Percentiles rank a stretch among this genome's conserved stretches.
These are phyloP conservation scores for Rhodotorula glutinis DNA, from an alignment of 1,284 basidiomycete species.

Conservation along the genomic window DNA sequence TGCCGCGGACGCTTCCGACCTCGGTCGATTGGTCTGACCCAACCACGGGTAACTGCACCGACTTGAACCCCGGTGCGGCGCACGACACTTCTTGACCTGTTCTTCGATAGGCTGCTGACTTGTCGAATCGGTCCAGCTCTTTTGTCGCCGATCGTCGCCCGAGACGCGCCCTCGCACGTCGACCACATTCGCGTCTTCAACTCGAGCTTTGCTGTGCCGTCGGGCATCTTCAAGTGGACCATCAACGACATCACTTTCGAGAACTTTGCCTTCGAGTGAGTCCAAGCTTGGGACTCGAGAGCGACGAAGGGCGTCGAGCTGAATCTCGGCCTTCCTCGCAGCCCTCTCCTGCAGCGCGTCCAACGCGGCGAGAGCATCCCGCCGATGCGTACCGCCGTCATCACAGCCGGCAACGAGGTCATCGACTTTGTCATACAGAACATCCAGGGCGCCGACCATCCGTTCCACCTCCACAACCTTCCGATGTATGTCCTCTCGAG, in stretches of 20 bases:
- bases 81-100: too few relatives aligned
- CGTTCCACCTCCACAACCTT: conserved; percentile 46
- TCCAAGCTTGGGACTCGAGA: too few relatives aligned
- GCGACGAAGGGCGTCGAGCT: neutral
- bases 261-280: conserved; percentile 10
- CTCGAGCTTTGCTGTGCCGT: conserved; percentile 22
- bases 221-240: conserved; percentile 34
- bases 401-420: conserved; percentile 40
- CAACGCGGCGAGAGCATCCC: conserved; percentile 37
- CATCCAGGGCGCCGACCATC: conserved; percentile 46
- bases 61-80: conserved; percentile 39
- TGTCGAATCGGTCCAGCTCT: neutral
- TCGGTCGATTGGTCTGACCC: conserved; percentile 40
- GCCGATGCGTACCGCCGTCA: conserved; percentile 9
- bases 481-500: conserved; percentile 45
- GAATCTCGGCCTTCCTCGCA: conserved; percentile 38
- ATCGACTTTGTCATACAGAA: conserved; percentile 47
- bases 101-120: neutral
- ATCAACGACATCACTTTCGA: conserved; percentile 44
- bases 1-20: conserved; percentile 22
- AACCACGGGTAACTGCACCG: conserved; percentile 20
- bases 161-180: conserved; percentile 35
- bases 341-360: conserved; percentile 44
- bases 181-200: conserved; percentile 36
- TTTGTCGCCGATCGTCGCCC: conserved; percentile 42